Evolutionary conservation across 1,284 basidiomycete genomes (phyloP).

Genomic region (Marasmius sp.): DNA sequence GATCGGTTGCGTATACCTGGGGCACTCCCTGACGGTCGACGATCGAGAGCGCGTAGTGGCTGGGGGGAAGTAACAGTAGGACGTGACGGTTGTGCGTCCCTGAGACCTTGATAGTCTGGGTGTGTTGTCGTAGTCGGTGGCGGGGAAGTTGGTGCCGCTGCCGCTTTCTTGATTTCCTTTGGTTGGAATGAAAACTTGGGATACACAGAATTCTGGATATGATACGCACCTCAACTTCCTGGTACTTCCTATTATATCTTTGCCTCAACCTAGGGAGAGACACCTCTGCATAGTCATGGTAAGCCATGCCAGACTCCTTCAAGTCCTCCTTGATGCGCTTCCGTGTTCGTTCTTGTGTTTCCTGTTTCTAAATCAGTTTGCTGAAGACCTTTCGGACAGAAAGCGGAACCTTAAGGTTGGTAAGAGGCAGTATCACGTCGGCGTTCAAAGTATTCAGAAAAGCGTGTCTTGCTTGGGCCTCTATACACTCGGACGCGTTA

Average conservation of each 20-base stretch:
- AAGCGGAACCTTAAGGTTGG: conserved; percentile 57
- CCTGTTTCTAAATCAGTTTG: conserved; percentile 40
- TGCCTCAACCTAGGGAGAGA: conserved; percentile 77
- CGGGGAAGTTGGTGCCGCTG: conserved; percentile 32
- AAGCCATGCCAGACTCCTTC: conserved; percentile 70
- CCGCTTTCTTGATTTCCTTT: conserved; percentile 64
- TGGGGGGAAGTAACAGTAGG: conserved; percentile 64
- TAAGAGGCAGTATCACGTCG: conserved; percentile 72
- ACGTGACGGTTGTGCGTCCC: conserved; percentile 30
- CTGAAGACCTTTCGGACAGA: conserved; percentile 1
- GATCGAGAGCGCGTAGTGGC: conserved; percentile 68
- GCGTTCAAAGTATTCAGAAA: conserved; percentile 68
- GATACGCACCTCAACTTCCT: conserved; percentile 72
- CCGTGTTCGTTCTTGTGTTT: conserved; percentile 84
- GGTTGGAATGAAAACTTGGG: conserved; percentile 5
- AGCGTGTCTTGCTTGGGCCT: conserved; percentile 80
- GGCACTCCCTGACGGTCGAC: conserved; percentile 66
- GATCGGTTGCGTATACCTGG: conserved; percentile 61
- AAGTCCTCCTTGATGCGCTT: conserved; percentile 89
- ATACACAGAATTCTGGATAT: background rate
- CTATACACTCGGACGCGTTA: conserved; percentile 35
- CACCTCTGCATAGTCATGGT: conserved; percentile 78
- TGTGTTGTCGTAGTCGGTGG: conserved; percentile 24
- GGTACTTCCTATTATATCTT: conserved; percentile 76
- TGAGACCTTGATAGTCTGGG: conserved; percentile 35